Evolutionary conservation across 2,329 filamentous ascomycete genomes (phyloP), one percentile per base, ranked within the genome.

Genomic region (Diplodia intermedia): DNA sequence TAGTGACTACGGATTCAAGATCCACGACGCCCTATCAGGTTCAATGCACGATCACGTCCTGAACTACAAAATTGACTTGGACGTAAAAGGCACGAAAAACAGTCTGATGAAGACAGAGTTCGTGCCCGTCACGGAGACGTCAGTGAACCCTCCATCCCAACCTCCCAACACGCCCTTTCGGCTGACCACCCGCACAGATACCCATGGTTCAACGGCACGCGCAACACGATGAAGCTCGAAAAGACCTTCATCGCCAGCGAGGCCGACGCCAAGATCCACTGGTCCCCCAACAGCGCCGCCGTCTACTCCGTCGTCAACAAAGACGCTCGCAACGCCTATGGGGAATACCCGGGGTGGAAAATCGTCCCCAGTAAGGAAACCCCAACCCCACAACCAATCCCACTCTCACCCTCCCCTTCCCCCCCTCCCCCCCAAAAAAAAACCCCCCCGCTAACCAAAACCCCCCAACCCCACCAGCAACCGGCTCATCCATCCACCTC

Each of bases 191-290:
- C 18, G 43, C 43, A 38, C 8, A 47, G 43, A 9, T 47, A 85
- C 72, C 78, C 82, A 5, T 88, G 85, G 85, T 83, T 82, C n/a
- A 77, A 77, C 43, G 81, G 81, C 65, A 78, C 77, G 3, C 75
- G 82, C 71, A 85, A 85, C 72, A 86, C 85, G 0, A 86, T 87
- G 83, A 82, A 82, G 69, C 74, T 86, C 2, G 71, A 81, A 54
- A 78, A 82, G 14, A 74, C 74, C 6, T 80, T 80, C 68, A 71
- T 86, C 56, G 53, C 67, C 2, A 73, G 66, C 55, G 78, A 80
- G 65, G 70, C 72, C 14, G 74, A 82, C n/a, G 75, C 80, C 7
- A 75, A 75, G 11, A 78, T 82, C 55, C 72, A 84, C 65, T 88
- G 85, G 83, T 76, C 76, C 8, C 66, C 73, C 50, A 87, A 88